phyloP scores from a whole-genome alignment of 352 stramenopile genomes.

The Phytophthora pistaciae region DNA sequence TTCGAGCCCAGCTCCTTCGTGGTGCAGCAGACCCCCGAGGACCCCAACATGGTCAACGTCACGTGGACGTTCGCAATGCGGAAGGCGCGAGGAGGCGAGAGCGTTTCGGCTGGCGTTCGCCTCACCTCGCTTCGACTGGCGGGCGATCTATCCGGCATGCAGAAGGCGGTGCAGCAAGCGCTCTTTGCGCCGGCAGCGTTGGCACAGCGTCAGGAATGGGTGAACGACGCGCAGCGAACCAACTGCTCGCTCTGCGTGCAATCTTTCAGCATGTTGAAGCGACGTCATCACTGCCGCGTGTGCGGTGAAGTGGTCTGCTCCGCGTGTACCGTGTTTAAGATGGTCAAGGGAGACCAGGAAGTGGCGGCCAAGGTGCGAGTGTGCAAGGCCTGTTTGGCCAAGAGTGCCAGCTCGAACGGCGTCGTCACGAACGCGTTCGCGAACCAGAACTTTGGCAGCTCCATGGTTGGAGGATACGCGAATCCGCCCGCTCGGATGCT shows the following conservation, averaged over 20 bases:
- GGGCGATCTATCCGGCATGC: conserved; percentile 61
- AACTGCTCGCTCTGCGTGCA: conserved; percentile 87
- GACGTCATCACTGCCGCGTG: conserved; percentile 87
- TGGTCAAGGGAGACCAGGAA: conserved; percentile 66
- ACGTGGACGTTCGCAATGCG: conserved; percentile 84
- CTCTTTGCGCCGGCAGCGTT: conserved; percentile 73
- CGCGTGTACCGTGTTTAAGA: conserved; percentile 81
- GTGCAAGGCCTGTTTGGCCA: conserved; percentile 82
- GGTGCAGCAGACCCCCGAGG: conserved; percentile 74
- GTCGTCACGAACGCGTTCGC: conserved; percentile 1
- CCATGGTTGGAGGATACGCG: conserved; percentile 28
- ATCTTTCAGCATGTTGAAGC: conserved; percentile 82
- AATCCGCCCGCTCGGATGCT: conserved; percentile 24
- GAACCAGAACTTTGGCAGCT: conserved; percentile 31
- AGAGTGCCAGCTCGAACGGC: conserved; percentile 48
- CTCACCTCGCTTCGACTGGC: conserved; percentile 72
- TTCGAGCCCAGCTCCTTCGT: conserved; percentile 83
- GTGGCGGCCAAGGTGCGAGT: conserved; percentile 69
- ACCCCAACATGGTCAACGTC: conserved; percentile 64
- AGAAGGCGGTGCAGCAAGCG: conserved; percentile 74
- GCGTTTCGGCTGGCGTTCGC: conserved; percentile 77
- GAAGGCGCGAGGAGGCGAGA: conserved; percentile 73
- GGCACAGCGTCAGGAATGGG: conserved; percentile 79
- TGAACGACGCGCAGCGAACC: conserved; percentile 77
- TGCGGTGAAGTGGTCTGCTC: conserved; percentile 91